Conservation (phyloP, 164 flowering plant species). For the Cinnamomum chago region DNA sequence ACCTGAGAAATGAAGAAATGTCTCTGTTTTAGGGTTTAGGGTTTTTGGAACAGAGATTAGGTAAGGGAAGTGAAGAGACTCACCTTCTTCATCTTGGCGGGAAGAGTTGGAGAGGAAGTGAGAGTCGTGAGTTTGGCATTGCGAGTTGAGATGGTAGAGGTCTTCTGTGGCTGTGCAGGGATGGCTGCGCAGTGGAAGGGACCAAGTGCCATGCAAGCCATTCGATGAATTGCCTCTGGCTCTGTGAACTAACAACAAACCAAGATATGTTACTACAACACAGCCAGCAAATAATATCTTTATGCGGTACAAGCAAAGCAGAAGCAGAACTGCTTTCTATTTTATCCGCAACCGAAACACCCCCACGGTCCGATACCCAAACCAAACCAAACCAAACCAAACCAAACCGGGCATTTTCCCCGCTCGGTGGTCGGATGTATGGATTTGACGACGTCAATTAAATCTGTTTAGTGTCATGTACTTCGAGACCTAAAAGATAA, state of each 20-base stretch:
- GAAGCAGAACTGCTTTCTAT: too few relatives aligned
- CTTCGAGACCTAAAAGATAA: too few relatives aligned
- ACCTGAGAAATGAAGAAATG: slow-evolving; percentile 35
- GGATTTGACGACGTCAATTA: too few relatives aligned
- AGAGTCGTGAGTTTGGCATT: slow-evolving; percentile 9
- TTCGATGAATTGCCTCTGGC: not conserved
- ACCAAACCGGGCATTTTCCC: too few relatives aligned
- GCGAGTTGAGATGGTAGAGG: slow-evolving; percentile 19
- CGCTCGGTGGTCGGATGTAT: too few relatives aligned
- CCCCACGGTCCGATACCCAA: too few relatives aligned
- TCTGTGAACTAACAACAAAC: not conserved
- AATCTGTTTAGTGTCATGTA: too few relatives aligned
- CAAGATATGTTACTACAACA: too few relatives aligned
- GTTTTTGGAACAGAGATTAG: not conserved
- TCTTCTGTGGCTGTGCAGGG: slow-evolving; percentile 16
- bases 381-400: too few relatives aligned
- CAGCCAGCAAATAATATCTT: too few relatives aligned
- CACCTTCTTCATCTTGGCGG: slow-evolving; percentile 59
- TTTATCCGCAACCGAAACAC: too few relatives aligned
- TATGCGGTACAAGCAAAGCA: too few relatives aligned
- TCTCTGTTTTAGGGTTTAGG: not conserved
- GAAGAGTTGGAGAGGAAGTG: slow-evolving; percentile 8
- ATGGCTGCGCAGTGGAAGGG: slow-evolving; percentile 15
- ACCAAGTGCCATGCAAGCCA: slow-evolving; percentile 9
- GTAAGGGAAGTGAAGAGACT: not conserved